Percentiles rank a stretch among this genome's conserved stretches.
Conservation (phyloP, 257 asterid species). For the Solanum okadae region DNA sequence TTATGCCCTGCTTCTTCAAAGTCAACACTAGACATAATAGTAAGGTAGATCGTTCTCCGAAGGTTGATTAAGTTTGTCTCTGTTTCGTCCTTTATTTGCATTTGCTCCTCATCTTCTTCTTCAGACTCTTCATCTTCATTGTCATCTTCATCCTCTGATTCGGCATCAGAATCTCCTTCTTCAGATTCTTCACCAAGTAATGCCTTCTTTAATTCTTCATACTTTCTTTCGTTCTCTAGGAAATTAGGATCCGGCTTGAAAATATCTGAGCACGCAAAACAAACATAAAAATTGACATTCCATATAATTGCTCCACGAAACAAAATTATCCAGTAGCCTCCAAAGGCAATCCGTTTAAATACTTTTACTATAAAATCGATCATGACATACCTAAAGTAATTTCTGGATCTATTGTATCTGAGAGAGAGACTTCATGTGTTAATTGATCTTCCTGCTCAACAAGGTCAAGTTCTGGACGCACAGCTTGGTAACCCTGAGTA, state of each 20-base stretch:
- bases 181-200: conserved; percentile 85
- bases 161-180: conserved; percentile 55
- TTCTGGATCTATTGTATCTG: conserved; percentile 57
- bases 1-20: conserved; percentile 97
- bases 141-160: conserved; percentile 53
- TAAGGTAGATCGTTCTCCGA: conserved; percentile 82
- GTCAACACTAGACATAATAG: conserved; percentile 93
- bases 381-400: conserved; percentile 41
- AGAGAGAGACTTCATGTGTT: conserved; percentile 80
- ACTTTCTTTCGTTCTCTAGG: conserved; percentile 61
- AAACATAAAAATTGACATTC: not conserved
- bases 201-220: conserved; percentile 83
- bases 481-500: conserved; percentile 72
- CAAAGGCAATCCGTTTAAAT: not conserved
- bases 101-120: conserved; percentile 74
- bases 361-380: not conserved
- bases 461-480: conserved; percentile 80
- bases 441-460: conserved; percentile 92
- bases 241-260: conserved; percentile 86
- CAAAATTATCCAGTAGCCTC: not conserved
- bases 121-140: conserved; percentile 74
- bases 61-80: conserved; percentile 86
- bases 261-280: conserved; percentile 32
- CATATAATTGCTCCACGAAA: not conserved
- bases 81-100: conserved; percentile 81